Conservation (phyloP, 164 flowering plant species). For the Dillenia turbinata region DNA sequence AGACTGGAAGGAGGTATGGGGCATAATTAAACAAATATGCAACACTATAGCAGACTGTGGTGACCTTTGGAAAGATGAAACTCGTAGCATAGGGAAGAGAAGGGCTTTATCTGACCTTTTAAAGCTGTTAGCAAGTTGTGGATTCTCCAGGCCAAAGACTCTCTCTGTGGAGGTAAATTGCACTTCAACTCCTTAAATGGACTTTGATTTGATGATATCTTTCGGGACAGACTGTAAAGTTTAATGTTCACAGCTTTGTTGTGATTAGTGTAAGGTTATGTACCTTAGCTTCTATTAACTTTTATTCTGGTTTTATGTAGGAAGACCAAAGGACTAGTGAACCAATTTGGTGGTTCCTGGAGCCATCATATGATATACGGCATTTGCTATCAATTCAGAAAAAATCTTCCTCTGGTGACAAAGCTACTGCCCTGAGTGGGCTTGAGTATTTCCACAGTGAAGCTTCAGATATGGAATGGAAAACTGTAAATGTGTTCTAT, state of each 20-base stretch:
- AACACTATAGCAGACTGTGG: slow-evolving; percentile 28
- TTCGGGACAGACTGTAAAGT: background rate
- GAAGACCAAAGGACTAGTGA: slow-evolving; percentile 25
- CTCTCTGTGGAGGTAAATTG: slow-evolving; percentile 39
- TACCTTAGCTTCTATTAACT: no score
- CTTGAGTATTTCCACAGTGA: slow-evolving; percentile 2
- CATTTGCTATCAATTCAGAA: slow-evolving; percentile 47
- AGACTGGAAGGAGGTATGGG: slow-evolving; percentile 41
- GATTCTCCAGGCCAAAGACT: slow-evolving; percentile 58
- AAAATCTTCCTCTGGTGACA: slow-evolving; percentile 10
- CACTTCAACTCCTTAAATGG: background rate
- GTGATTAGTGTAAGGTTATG: no score
- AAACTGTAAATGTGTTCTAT: slow-evolving; percentile 53
- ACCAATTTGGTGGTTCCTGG: slow-evolving; percentile 49
- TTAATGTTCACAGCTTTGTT: no score
- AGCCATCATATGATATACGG: slow-evolving; percentile 56
- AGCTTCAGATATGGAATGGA: slow-evolving; percentile 42
- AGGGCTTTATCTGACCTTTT: slow-evolving; percentile 63
- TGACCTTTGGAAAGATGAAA: slow-evolving; percentile 55
- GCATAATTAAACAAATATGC: slow-evolving; percentile 41
- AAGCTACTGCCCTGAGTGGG: slow-evolving; percentile 11
- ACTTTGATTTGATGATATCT: slow-evolving; percentile 3
- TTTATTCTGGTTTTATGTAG: slow-evolving; percentile 21
- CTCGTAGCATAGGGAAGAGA: slow-evolving; percentile 44
- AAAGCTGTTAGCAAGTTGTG: slow-evolving; percentile 60